Base-by-base conservation (phyloP, 768 basidiomycete species). In the Pholiota molesta region DNA sequence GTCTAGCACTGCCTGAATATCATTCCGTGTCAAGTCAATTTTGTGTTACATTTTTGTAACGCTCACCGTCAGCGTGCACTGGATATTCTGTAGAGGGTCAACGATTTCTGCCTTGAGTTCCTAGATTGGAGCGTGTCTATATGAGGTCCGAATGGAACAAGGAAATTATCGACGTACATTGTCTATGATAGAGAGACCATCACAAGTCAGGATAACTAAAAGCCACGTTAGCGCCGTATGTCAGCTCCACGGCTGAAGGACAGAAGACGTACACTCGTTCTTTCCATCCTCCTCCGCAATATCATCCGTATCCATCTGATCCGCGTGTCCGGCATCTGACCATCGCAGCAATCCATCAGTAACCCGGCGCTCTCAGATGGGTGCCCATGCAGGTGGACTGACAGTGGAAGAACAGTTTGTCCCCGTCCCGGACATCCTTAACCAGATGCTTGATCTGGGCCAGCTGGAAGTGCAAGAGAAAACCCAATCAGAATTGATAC, bases 331-430 rank as follows among this genome's bases (percentile, higher is more conserved):
- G 0, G 83, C 79, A 64, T 82, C 78, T 79, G 29, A 26, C 28
- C 14, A 26, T 1, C n/a, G 13, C 29, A 10, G 13, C 33, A 29
- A 57, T 37, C 28, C 37, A 45, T 9, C 4, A 39, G n/a, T 35
- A 29, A n/a, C 21, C 11, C 31, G 19, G 59, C 17, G 17, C 5
- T 29, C 13, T 9, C 31, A 40, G 8, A 42, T 21, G 17, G 29
- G 42, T n/a, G 42, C 42, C n/a, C 42, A 44, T 44, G 7, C 21
- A 21, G n/a, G 19, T 11, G 9, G 21, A 71, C 80, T 55, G 59
- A 86, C 85, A 88, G 52, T 84, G 83, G 54, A 88, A 86, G 61
- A 87, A 83, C 63, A 85, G 81, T 1, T 67, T 77, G 61, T 87
- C 86, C 0, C 80, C 82, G 5, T 79, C 62, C 16, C 74, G 71